Percentiles rank a stretch among this genome's conserved stretches.
These are phyloP conservation scores for Stylonectria norvegica DNA, from an alignment of 2,329 filamentous ascomycete genomes.

Conservation along the genomic window DNA sequence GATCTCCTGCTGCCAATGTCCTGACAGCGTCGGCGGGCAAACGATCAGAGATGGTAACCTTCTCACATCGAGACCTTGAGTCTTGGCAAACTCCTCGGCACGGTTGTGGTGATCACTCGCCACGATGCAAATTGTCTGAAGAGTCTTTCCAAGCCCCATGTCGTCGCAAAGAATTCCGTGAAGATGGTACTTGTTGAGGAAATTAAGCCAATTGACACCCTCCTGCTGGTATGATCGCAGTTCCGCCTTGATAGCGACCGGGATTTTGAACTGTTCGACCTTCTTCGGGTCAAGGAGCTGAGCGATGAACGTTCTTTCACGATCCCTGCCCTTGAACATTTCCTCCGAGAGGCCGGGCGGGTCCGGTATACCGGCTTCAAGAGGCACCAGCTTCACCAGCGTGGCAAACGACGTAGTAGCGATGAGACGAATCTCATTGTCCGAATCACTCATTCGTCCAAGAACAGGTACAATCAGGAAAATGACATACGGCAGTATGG, in stretches of 20 bases:
- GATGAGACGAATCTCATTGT: slow-evolving; percentile 90
- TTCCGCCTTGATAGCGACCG: slow-evolving; percentile 94
- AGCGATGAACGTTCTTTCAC: slow-evolving; percentile 92
- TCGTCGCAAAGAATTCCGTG: slow-evolving; percentile 98
- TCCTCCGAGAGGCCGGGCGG: slow-evolving; percentile 89
- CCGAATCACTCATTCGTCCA: slow-evolving; percentile 96
- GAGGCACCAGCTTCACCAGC: slow-evolving; percentile 90
- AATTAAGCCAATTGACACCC: slow-evolving; percentile 97
- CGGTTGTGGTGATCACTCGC: slow-evolving; percentile 95
- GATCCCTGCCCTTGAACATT: slow-evolving; percentile 82
- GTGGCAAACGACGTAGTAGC: slow-evolving; percentile 97
- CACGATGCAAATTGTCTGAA: slow-evolving; percentile 96
- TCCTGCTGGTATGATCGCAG: slow-evolving; percentile 97
- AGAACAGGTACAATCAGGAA: slow-evolving; percentile 97
- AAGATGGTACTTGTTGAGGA: slow-evolving; percentile 95
- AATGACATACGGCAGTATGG: slow-evolving; percentile 94
- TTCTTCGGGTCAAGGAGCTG: slow-evolving; percentile 97
- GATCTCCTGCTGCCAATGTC: slow-evolving; percentile 98
- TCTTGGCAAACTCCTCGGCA: slow-evolving; percentile 84
- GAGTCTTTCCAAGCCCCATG: slow-evolving; percentile 96
- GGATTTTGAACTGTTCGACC: slow-evolving; percentile 88
- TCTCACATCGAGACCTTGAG: slow-evolving; percentile 71
- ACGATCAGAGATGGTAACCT: slow-evolving; percentile 88
- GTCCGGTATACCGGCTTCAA: slow-evolving; percentile 96
- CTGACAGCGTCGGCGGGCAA: slow-evolving; percentile 91